Evolutionary conservation across 164 flowering plant species (phyloP).

Genomic region (Akebia trifoliata): DNA sequence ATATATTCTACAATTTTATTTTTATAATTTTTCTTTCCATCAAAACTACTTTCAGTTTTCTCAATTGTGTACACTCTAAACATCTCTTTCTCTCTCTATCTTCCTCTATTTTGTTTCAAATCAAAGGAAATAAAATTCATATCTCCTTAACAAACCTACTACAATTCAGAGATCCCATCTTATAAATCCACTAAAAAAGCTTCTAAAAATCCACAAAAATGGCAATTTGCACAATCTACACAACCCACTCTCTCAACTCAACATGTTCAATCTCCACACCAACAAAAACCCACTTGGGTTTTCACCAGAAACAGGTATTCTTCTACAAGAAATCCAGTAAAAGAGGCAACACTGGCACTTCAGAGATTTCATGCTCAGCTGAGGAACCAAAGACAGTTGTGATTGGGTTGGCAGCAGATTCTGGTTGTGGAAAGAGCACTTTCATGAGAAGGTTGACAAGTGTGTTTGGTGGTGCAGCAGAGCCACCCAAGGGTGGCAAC

Average conservation of each 20-base stretch:
- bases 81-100: constrained; percentile 16
- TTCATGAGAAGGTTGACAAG: constrained; percentile 96
- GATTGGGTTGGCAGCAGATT: constrained; percentile 95
- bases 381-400: constrained; percentile 58
- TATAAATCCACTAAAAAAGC: not conserved
- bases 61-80: no score
- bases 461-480: constrained; percentile 96
- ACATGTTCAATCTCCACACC: constrained; percentile 45
- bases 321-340: constrained; percentile 35
- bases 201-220: constrained; percentile 25
- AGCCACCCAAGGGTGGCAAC: constrained; percentile 93
- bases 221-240: constrained; percentile 63
- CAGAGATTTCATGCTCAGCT: constrained; percentile 54
- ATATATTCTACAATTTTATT: constrained; percentile 15
- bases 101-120: not conserved
- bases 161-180: constrained; percentile 7
- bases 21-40: not conserved
- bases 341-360: constrained; percentile 2
- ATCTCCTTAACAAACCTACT: not conserved
- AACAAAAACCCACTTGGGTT: constrained; percentile 44
- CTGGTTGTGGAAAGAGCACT: constrained; percentile 97
- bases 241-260: constrained; percentile 51
- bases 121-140: constrained; percentile 13
- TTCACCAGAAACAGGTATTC: constrained; percentile 40
- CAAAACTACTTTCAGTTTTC: constrained; percentile 24